These are phyloP conservation scores for Candida takata DNA, from an alignment of 805 yeast genomes.

Conservation along the genomic window DNA sequence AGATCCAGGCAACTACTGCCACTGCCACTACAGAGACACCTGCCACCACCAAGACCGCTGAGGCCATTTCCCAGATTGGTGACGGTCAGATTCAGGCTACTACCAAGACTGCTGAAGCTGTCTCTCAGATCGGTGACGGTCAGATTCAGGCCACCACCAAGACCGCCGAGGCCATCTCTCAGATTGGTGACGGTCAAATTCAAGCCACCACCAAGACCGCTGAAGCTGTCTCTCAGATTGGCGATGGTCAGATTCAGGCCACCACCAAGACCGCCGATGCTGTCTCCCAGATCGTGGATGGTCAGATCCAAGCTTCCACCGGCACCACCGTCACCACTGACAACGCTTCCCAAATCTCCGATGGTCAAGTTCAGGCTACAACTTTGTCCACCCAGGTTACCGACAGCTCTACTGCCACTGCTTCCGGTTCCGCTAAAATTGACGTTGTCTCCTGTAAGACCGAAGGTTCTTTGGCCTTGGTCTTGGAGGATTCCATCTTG, in stretches of 20 bases:
- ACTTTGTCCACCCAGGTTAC: conserved; percentile 16
- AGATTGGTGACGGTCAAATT: conserved; percentile 42
- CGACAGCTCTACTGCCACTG: conserved; percentile 13
- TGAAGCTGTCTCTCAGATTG: conserved; percentile 22
- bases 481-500: conserved; percentile 43
- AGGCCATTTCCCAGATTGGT: conserved; percentile 34
- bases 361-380: conserved; percentile 27
- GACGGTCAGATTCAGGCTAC: conserved; percentile 37
- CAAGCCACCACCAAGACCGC: conserved; percentile 9
- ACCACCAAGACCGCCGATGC: conserved; percentile 30
- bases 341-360: conserved; percentile 23
- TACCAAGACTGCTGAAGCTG: conserved; percentile 1
- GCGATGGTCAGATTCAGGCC: conserved; percentile 51
- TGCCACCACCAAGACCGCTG: conserved; percentile 7
- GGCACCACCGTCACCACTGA: conserved; percentile 13
- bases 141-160: conserved; percentile 3
- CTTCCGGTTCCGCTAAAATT: conserved; percentile 4
- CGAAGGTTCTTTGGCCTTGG: conserved; percentile 46
- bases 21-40: conserved; percentile 27
- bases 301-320: conserved; percentile 21
- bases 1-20: conserved; percentile 42
- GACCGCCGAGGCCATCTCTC: conserved; percentile 30
- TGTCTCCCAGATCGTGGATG: conserved; percentile 15
- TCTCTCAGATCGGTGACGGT: conserved; percentile 1
- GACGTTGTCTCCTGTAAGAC: conserved; percentile 35